These are phyloP conservation scores for Solidago caesia DNA, from an alignment of 129 eudicot genomes.

Conservation along the genomic window DNA sequence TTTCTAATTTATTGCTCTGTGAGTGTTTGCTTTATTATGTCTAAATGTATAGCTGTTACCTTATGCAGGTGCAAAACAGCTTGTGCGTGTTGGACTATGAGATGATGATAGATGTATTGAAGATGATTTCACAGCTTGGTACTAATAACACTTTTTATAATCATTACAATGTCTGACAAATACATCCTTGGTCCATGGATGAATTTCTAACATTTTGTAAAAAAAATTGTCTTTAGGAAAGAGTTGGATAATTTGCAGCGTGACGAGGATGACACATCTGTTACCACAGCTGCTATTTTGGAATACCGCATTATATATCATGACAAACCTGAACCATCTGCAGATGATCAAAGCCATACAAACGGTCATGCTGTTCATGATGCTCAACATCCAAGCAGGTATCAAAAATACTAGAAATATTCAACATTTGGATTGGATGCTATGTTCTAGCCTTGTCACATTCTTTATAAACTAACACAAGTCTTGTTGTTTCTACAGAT, in stretches of 20 bases:
- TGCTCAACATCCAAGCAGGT: conserved; percentile 98
- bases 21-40: neutral
- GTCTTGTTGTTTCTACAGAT: conserved; percentile 31
- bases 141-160: conserved; percentile 7
- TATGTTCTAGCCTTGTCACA: neutral
- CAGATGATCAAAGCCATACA: conserved; percentile 38
- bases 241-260: conserved; percentile 73
- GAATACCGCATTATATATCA: conserved; percentile 77
- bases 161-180: neutral
- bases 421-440: neutral
- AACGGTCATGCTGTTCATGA: conserved; percentile 69
- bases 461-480: neutral
- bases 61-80: conserved; percentile 65
- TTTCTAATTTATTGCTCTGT: neutral
- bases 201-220: neutral
- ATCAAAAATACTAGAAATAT: conserved; percentile 15
- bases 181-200: neutral
- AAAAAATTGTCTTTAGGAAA: conserved; percentile 43
- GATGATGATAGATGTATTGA: conserved; percentile 94
- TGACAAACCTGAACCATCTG: conserved; percentile 37
- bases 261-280: conserved; percentile 58
- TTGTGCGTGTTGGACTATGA: conserved; percentile 76
- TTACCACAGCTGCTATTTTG: conserved; percentile 66
- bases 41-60: conserved; percentile 1
- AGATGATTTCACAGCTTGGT: conserved; percentile 88